phyloP scores from a whole-genome alignment of 1,284 basidiomycete genomes.

The Leucoagaricus sp. region DNA sequence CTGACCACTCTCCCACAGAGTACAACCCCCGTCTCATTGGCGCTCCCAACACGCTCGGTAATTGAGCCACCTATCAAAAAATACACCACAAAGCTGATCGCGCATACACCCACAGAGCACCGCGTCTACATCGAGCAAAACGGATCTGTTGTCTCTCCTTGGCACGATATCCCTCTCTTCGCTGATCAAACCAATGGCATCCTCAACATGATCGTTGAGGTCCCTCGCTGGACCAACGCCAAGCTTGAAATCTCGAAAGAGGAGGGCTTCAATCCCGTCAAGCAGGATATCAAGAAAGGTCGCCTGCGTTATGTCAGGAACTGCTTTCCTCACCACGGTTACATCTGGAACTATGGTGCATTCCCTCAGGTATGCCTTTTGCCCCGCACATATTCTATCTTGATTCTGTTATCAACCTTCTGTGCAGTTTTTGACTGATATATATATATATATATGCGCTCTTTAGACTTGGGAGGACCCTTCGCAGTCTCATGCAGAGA shows the following conservation, averaged over 20 bases:
- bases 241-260: conserved; percentile 99
- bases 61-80: conserved; percentile 6
- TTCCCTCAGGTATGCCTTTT: conserved; percentile 82
- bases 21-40: conserved; percentile 81
- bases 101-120: conserved; percentile 67
- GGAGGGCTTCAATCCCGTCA: conserved; percentile 98
- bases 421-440: no score
- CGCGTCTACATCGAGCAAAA: conserved; percentile 93
- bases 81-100: conserved; percentile 22
- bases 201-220: conserved; percentile 98
- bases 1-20: conserved; percentile 40
- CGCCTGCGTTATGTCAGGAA: conserved; percentile 98
- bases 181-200: conserved; percentile 92
- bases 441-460: neutral
- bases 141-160: conserved; percentile 84
- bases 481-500: conserved; percentile 85
- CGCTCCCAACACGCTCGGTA: conserved; percentile 92
- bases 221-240: conserved; percentile 99
- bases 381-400: neutral
- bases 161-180: conserved; percentile 97
- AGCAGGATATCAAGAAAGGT: conserved; percentile 97
- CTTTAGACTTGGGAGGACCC: conserved; percentile 98
- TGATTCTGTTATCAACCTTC: neutral
- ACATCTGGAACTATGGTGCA: conserved; percentile 98
- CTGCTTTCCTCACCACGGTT: conserved; percentile 99